Evolutionary conservation across 768 basidiomycete genomes (phyloP).

Genomic region (Rhodosporidiobolus sp.): DNA sequence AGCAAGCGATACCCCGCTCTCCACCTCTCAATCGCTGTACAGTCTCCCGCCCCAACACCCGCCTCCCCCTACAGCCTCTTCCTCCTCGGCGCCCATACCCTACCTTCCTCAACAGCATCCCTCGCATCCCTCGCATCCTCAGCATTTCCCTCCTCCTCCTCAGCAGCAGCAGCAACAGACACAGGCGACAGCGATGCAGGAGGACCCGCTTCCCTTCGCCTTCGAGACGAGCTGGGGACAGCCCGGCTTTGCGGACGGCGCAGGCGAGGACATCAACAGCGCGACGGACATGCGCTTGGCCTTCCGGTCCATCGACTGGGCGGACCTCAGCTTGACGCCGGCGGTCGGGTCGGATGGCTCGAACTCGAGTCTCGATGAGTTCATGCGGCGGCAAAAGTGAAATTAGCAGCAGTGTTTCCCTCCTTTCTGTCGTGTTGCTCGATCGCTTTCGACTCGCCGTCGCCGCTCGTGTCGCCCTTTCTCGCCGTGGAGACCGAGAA

Average conservation of each 20-base stretch:
- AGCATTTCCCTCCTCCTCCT: neutral
- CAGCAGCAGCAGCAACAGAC: neutral
- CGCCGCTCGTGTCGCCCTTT: too few relatives aligned
- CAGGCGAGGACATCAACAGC: neutral
- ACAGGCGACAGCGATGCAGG: too few relatives aligned
- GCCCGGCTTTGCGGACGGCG: conserved; percentile 15
- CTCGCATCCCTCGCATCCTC: conserved; percentile 11
- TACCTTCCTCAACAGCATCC: neutral
- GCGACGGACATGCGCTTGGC: conserved; percentile 12
- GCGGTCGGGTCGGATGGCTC: conserved; percentile 17
- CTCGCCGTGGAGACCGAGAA: too few relatives aligned
- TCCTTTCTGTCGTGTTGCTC: too few relatives aligned
- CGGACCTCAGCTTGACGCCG: conserved; percentile 23
- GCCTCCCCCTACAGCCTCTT: neutral
- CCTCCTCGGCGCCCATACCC: neutral
- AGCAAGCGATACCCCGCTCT: too few relatives aligned
- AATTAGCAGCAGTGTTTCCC: too few relatives aligned
- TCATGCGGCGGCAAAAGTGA: neutral
- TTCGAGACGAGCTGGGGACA: neutral
- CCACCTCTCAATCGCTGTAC: neutral
- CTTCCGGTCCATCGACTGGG: conserved; percentile 29
- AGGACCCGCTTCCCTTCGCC: neutral
- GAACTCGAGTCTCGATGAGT: neutral
- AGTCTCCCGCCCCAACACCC: neutral
- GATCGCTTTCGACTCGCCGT: too few relatives aligned